Conservation (phyloP, 495 filamentous ascomycete species). For the Tuber calosporum region DNA sequence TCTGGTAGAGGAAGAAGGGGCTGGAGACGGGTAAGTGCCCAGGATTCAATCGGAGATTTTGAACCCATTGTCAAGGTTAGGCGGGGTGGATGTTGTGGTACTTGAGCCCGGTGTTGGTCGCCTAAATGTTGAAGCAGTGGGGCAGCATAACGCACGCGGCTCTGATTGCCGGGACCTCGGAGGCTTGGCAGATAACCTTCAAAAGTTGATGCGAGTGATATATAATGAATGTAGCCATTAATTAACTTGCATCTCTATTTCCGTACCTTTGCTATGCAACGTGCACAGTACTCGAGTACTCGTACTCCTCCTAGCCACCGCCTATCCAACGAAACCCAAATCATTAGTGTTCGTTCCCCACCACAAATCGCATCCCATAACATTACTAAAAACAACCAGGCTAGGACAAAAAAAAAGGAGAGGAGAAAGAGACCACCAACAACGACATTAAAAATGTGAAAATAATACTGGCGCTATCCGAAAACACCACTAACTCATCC, state of each 20-base stretch:
- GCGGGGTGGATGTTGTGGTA: not conserved
- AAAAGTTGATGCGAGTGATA: not conserved
- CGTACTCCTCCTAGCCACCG: not conserved
- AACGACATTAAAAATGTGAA: not conserved
- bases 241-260: not conserved
- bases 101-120: not conserved
- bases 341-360: not conserved
- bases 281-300: not conserved
- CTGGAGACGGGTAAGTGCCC: conserved; percentile 60
- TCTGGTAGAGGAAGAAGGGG: conserved; percentile 76
- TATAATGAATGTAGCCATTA: not conserved
- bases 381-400: not conserved
- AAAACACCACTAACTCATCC: conserved; percentile 5
- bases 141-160: not conserved
- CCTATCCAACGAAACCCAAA: not conserved
- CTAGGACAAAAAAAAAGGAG: not conserved
- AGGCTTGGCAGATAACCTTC: not conserved
- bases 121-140: not conserved
- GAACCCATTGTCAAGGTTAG: conserved; percentile 22
- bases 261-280: not conserved
- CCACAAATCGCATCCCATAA: not conserved
- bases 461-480: not conserved
- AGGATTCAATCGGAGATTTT: conserved; percentile 43
- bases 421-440: not conserved
- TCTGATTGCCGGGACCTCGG: not conserved